A percentile compares a stretch with the other conserved stretches of the same genome.
phyloP scores from a whole-genome alignment of 441 rosid genomes.

The Lepidium campestre region DNA sequence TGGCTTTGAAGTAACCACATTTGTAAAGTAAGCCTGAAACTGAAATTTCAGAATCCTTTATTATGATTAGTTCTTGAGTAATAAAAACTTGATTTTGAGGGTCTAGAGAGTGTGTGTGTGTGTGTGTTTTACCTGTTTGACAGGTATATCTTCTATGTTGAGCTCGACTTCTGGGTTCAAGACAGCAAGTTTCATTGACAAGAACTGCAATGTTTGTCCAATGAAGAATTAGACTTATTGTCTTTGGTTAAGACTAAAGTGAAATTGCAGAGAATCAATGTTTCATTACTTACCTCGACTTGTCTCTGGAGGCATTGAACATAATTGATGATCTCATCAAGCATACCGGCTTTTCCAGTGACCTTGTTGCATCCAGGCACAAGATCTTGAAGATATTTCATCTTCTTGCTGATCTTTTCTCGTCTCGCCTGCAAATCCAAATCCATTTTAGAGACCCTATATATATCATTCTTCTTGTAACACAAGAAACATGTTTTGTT shows the following conservation, averaged over 20 bases:
- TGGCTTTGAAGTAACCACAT: slow-evolving; percentile 23
- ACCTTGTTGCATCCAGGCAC: slow-evolving; percentile 51
- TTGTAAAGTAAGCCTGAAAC: slow-evolving; percentile 39
- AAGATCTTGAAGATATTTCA: slow-evolving; percentile 50
- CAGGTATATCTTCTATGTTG: slow-evolving; percentile 27
- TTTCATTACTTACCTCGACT: slow-evolving; percentile 29
- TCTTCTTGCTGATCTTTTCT: slow-evolving; percentile 51
- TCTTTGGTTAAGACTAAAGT: background rate
- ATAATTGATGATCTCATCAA: slow-evolving; percentile 54
- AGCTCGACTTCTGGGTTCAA: slow-evolving; percentile 34
- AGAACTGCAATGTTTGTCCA: slow-evolving; percentile 32
- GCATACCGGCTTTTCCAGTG: slow-evolving; percentile 56
- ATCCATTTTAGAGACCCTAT: background rate
- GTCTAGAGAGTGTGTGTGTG: background rate
- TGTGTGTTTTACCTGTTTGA: slow-evolving; percentile 37
- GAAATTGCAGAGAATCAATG: background rate
- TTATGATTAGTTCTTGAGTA: background rate
- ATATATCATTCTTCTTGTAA: background rate
- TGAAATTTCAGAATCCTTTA: slow-evolving; percentile 19
- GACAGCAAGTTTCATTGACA: slow-evolving; percentile 48
- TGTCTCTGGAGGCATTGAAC: slow-evolving; percentile 54
- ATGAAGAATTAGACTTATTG: slow-evolving; percentile 1
- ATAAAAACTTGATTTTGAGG: background rate
- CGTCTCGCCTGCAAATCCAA: slow-evolving; percentile 40
- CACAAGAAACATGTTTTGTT: background rate